Percentiles rank a stretch among this genome's conserved stretches.
phyloP scores from a whole-genome alignment of 768 basidiomycete genomes.

The Termitomyces sp. region DNA sequence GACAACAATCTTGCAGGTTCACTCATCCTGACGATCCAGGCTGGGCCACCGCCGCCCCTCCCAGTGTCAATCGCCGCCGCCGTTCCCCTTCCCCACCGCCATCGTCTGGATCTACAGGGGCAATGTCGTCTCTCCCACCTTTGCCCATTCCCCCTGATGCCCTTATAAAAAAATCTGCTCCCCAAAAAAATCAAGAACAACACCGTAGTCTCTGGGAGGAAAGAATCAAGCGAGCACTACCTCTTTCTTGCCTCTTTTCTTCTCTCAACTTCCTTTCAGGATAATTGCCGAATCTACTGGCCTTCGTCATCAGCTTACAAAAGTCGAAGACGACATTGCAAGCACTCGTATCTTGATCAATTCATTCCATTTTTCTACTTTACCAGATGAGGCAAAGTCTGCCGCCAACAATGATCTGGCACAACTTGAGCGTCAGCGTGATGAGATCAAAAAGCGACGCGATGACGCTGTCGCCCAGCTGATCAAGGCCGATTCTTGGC shows the following conservation, averaged over 20 bases:
- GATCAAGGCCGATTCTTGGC: conserved; percentile 24
- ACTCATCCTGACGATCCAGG: conserved; percentile 23
- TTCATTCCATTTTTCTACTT: conserved; percentile 6
- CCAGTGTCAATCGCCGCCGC: neutral
- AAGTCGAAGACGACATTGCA: conserved; percentile 16
- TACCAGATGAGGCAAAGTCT: conserved; percentile 14
- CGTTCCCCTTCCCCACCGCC: neutral
- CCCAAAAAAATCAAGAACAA: conserved; percentile 13
- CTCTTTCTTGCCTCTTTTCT: neutral
- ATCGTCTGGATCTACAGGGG: neutral
- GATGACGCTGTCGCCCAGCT: conserved; percentile 14
- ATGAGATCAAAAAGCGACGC: conserved; percentile 16
- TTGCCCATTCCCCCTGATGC: conserved; percentile 14
- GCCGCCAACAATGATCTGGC: conserved; percentile 12
- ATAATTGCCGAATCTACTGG: conserved; percentile 6
- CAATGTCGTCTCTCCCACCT: conserved; percentile 7
- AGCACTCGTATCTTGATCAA: conserved; percentile 12
- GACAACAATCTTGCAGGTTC: conserved; percentile 14
- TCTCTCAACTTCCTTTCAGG: conserved; percentile 3
- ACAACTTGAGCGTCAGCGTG: conserved; percentile 16
- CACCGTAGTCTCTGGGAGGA: conserved; percentile 18
- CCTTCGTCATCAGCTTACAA: conserved; percentile 9
- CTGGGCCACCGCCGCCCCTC: conserved; percentile 16
- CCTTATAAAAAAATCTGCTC: conserved; percentile 5
- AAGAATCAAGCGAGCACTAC: conserved; percentile 18